These are phyloP conservation scores for Fusarium heterosporum DNA, from an alignment of 2,329 filamentous ascomycete species.

Conservation along the genomic window DNA sequence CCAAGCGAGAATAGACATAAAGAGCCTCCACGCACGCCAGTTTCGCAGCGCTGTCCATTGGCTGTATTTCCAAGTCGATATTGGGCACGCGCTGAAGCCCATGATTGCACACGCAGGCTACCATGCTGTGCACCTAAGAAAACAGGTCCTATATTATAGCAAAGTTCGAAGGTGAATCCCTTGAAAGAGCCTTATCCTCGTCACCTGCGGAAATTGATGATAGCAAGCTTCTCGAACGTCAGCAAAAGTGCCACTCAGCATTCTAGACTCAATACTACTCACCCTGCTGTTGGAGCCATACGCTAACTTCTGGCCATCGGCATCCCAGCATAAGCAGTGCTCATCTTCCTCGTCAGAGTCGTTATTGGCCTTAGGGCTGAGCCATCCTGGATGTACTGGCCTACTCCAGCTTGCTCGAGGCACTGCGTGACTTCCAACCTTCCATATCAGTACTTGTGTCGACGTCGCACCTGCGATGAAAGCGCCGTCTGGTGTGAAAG, in stretches of 20 bases:
- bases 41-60: slow-evolving; percentile 13
- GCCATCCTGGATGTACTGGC: slow-evolving; percentile 66
- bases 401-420: slow-evolving; percentile 71
- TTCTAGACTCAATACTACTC: slow-evolving; percentile 51
- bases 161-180: neutral
- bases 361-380: slow-evolving; percentile 65
- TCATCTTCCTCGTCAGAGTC: slow-evolving; percentile 70
- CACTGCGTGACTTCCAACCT: slow-evolving; percentile 68
- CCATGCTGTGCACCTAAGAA: slow-evolving; percentile 2
- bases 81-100: slow-evolving; percentile 3
- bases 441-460: slow-evolving; percentile 72
- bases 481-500: slow-evolving; percentile 72
- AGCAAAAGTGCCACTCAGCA: slow-evolving; percentile 6
- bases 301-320: slow-evolving; percentile 69
- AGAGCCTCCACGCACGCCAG: slow-evolving; percentile 14
- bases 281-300: slow-evolving; percentile 73
- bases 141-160: neutral
- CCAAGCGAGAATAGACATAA: slow-evolving; percentile 38
- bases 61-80: slow-evolving; percentile 12
- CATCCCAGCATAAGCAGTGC: slow-evolving; percentile 72
- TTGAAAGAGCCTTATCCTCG: neutral
- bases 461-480: slow-evolving; percentile 72
- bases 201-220: slow-evolving; percentile 63
- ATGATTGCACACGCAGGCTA: slow-evolving; percentile 8
- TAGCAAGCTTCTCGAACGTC: slow-evolving; percentile 56